Percentiles rank a stretch among this genome's conserved stretches.
phyloP scores from a whole-genome alignment of 1,139 yeast genomes.

The Suhomyces yuchorum region DNA sequence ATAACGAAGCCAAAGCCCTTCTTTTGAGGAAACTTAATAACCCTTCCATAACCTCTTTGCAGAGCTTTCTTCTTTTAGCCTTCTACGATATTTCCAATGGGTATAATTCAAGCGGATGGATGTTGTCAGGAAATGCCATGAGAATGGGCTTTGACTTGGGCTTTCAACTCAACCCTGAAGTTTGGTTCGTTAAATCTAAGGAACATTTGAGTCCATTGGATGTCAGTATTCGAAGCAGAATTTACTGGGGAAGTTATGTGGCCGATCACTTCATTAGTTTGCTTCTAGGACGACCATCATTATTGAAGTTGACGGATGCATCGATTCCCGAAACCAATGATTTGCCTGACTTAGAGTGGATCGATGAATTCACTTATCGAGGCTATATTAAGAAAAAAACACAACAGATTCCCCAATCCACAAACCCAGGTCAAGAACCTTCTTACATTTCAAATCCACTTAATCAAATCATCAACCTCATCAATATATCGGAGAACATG shows the following conservation, averaged over 20 bases:
- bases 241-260: constrained; percentile 68
- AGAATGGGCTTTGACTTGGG: constrained; percentile 69
- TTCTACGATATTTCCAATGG: constrained; percentile 61
- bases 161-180: constrained; percentile 61
- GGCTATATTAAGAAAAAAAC: constrained; percentile 17
- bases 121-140: constrained; percentile 61
- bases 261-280: constrained; percentile 66
- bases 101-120: constrained; percentile 60
- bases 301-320: constrained; percentile 57
- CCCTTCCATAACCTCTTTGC: constrained; percentile 49
- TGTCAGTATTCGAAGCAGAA: constrained; percentile 57
- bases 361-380: constrained; percentile 48
- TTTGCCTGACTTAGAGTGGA: constrained; percentile 60
- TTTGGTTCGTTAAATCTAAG: constrained; percentile 48
- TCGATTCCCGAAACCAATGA: constrained; percentile 64
- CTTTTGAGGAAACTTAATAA: constrained; percentile 42
- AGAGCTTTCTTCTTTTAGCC: constrained; percentile 52
- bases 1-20: constrained; percentile 46
- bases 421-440: constrained; percentile 17
- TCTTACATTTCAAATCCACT: constrained; percentile 52
- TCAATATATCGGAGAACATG: constrained; percentile 55
- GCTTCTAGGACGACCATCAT: constrained; percentile 59
- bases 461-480: constrained; percentile 50
- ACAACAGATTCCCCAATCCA: neutral
- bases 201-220: constrained; percentile 41